phyloP scores from a whole-genome alignment of 225 moss, liverwort and hornwort species.

The Straminergon stramineum region DNA sequence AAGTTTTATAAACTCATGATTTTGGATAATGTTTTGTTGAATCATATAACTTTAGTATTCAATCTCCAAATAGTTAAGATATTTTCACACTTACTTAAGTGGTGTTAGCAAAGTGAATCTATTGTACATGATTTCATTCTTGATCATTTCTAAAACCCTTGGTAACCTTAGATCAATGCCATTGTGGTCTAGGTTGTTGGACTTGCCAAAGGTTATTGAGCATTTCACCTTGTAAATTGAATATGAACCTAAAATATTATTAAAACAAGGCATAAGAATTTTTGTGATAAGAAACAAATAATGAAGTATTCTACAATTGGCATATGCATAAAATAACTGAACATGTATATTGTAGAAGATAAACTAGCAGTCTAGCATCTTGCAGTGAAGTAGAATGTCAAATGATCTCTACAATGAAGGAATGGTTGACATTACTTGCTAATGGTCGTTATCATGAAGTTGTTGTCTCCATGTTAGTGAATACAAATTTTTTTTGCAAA shows the following conservation, averaged over 20 bases:
- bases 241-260: background rate
- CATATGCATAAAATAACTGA: background rate
- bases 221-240: background rate
- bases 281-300: background rate
- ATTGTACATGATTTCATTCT: background rate
- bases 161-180: background rate
- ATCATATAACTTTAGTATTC: background rate
- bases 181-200: background rate
- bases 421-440: rapidly evolving
- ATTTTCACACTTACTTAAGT: background rate
- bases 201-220: background rate
- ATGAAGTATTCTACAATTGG: background rate
- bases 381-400: background rate
- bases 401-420: background rate
- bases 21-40: background rate
- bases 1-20: background rate
- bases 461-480: background rate
- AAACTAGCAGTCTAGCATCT: background rate
- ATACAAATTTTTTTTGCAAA: background rate
- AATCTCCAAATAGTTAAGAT: background rate
- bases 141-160: background rate
- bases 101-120: background rate
- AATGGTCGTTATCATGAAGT: background rate
- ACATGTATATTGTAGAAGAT: background rate
- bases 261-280: background rate